Evolutionary conservation across 1,284 basidiomycete species (phyloP), one percentile per base, ranked within the genome.

Genomic region (Porogramme epimiltina): DNA sequence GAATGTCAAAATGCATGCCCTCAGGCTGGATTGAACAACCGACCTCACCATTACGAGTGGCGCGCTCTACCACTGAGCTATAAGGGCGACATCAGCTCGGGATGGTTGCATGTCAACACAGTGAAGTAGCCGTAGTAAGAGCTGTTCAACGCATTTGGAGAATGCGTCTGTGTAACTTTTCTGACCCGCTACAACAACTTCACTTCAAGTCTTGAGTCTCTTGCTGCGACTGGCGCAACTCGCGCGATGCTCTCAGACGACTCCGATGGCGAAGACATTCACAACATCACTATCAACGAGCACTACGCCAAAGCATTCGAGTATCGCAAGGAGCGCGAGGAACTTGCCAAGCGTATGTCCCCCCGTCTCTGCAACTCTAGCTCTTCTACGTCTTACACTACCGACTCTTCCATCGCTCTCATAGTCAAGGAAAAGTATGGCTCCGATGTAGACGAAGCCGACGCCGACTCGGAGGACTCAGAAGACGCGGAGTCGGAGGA

Each of bases 401-500:
- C 28, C 15, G 9, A 8, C 28, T 8, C 28, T 31, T 15, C 16
- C 34, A 13, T 37, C 34, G 43, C 6, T 56, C 18, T 28, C 26
- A 9, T 58, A 94, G 91, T 94, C 47, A 89, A 91, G 71, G 89
- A 89, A 52, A 91, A 93, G 68, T 93, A 93, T 68, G 91, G 91
- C 23, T 87, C 88, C 1, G 88, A 92, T 62, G 60, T 69, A 31
- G 80, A 81, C 18, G 74, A 75, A 20, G 70, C 69, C 9, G 83
- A 79, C 0, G 58, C 45, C 2, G 73, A 75, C n/a, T 72, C 73
- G 3, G 79, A 81, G 4, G 89, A 92, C 61, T 89, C 87, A 0
- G 88, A 91, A 63, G 82, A 82, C 28, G 88, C 86, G 43, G 91
- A 92, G 64, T 85, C 84, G 1, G 95, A 98, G 66, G 96, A 99